Evolutionary conservation across 257 asterid genomes (phyloP), one percentile per base, ranked within the genome.

Genomic region (Forsythia viridissima): DNA sequence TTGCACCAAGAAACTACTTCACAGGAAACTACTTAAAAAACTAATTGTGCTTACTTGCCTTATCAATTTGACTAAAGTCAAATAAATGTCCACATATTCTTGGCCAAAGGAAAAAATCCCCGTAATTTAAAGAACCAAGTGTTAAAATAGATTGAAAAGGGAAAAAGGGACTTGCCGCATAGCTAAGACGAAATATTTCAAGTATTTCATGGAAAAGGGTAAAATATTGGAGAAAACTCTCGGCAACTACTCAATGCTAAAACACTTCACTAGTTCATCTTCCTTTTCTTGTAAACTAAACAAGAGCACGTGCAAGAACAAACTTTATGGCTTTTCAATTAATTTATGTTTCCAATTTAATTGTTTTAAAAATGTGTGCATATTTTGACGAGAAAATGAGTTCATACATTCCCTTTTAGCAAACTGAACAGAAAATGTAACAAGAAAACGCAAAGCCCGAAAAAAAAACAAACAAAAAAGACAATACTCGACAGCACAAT

Each of bases 241-340:
- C 63, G 67, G 55, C 74, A 59, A 18, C 82, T n/a, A 41, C 41
- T 70, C 65, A 44, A 68, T 39, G 73, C 76, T 76, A 70, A 24
- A 65, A 61, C 15, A 20, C 12, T 20, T 73, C 34, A 73, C 38
- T 34, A 57, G 51, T 39, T 12, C 70, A 72, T 36, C 30, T 68
- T 77, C 40, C 10, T 37, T 63, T 55, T 48, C 80, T 73, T 68
- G 20, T 18, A 40, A 75, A 71, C 46, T 15, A 43, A 37, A 72
- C 15, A 73, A 55, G 8, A 21, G 13, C 82, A 44, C 73, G 8
- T 52, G 52, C 36, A 44, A 59, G 70, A 24, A 75, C 61, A 21
- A 46, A 18, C 30, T 8, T 0, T 44, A 39, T 24, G 36, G 36
- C 10, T 37, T 57, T 12, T 34, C 73, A 39, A 43, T 46, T 11